Conservation (phyloP, 2,329 filamentous ascomycete genomes). For the Colletotrichum sp. region DNA sequence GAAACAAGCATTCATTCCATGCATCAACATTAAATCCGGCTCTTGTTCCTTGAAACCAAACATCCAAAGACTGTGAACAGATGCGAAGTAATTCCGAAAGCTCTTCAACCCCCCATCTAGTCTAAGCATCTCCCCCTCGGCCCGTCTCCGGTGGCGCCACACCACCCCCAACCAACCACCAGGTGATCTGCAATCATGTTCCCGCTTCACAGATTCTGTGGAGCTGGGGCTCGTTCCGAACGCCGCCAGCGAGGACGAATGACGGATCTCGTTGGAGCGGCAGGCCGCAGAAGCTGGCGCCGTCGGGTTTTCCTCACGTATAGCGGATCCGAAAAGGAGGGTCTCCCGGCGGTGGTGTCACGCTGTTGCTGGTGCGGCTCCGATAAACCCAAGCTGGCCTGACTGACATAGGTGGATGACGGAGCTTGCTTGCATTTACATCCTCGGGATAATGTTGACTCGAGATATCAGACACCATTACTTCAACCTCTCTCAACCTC, state of each 20-base stretch:
- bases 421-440: background rate
- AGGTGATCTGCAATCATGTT: background rate
- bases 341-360: background rate
- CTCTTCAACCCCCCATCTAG: background rate
- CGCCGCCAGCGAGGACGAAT: background rate
- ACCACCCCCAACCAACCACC: background rate
- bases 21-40: background rate
- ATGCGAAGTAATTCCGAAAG: slow-evolving; percentile 9
- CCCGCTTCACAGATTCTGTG: background rate
- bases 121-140: background rate
- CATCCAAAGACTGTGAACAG: background rate
- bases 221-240: background rate
- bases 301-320: background rate
- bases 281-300: background rate
- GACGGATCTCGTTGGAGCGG: background rate
- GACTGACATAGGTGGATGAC: background rate
- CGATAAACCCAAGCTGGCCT: background rate
- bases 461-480: background rate
- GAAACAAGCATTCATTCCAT: background rate
- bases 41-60: background rate
- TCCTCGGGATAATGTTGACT: background rate
- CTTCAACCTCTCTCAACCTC: background rate
- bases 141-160: background rate
- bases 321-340: background rate
- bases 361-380: background rate